Evolutionary conservation across 352 stramenopile species (phyloP), one percentile per base, ranked within the genome.

Genomic region (Globisporangium camurandrum): DNA sequence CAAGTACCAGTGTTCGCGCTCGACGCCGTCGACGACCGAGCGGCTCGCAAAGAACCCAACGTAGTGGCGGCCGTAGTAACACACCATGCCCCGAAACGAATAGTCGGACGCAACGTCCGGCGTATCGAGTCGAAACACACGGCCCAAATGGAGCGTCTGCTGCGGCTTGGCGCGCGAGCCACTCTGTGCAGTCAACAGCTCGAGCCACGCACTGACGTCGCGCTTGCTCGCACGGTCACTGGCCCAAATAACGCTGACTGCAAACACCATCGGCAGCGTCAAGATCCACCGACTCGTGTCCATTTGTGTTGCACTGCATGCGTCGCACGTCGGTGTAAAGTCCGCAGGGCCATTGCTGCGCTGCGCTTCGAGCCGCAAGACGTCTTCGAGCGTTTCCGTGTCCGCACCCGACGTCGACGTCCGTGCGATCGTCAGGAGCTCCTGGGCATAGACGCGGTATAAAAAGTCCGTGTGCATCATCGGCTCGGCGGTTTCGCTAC

Each of bases 401-500:
- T n/a, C n/a, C n/a, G n/a, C n/a, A n/a, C n/a, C n/a, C n/a, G n/a
- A n/a, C n/a, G n/a, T n/a, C n/a, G n/a, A n/a, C 30, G n/a, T 16
- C 52, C 23, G 49, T 61, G 36, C 42, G 22, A 9, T 55, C 56
- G 22, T 60, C 26, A 89, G 56, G 19, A 89, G 48, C 51, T 89
- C 78, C 23, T 87, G 73, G 3, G 78, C 78, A 59, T 93, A 93
- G 0, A 93, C 78, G 22, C 81, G 59, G 50, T 93, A 93, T 14
- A 93, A 48, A 57, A 89, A 90, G 61, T 93, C 78, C 36, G 74
- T 88, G 61, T 88, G 88, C 76, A 93, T 88, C 11, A 87, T 31
- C 17, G 81, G 81, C 51, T 93, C 81, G 11, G 67, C 63, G 16
- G 79, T 90, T 39, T 79, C 71, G 6, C 62, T 65, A 49, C 81